Evolutionary conservation across 352 stramenopile species (phyloP).

Genomic region (Phytophthora cryptogea): DNA sequence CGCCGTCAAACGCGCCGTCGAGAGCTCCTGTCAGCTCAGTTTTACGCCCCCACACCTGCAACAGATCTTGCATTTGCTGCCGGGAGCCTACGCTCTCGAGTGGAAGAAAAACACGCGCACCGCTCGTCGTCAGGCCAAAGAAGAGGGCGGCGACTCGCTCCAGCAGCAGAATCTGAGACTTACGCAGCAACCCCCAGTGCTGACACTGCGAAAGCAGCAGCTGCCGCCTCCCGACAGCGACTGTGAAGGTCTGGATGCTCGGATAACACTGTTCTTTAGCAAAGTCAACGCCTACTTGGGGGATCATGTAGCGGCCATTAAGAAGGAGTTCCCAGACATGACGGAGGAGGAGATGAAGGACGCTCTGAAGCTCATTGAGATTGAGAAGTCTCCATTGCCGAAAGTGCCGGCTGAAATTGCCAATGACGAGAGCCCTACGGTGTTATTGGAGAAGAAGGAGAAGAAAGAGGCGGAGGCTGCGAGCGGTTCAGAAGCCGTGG

Average conservation of each 20-base stretch:
- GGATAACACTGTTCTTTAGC: slow-evolving; percentile 50
- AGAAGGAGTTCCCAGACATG: slow-evolving; percentile 36
- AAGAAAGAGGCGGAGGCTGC: slow-evolving; percentile 5
- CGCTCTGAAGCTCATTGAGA: slow-evolving; percentile 44
- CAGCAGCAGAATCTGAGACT: slow-evolving; percentile 25
- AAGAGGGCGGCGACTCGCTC: slow-evolving; percentile 20
- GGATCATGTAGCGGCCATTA: slow-evolving; percentile 26
- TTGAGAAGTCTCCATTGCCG: slow-evolving; percentile 42
- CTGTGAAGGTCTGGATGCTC: slow-evolving; percentile 47
- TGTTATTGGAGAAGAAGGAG: slow-evolving; percentile 24
- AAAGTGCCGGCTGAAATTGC: slow-evolving; percentile 20
- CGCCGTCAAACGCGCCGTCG: slow-evolving; percentile 62
- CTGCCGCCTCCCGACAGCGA: slow-evolving; percentile 30
- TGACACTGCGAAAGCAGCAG: slow-evolving; percentile 60
- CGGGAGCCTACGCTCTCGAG: slow-evolving; percentile 50
- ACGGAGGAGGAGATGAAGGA: slow-evolving; percentile 36
- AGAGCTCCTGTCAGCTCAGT: slow-evolving; percentile 67
- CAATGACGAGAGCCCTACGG: slow-evolving; percentile 12
- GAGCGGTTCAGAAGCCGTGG: slow-evolving; percentile 11
- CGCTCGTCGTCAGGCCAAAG: slow-evolving; percentile 22
- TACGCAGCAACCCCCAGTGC: slow-evolving; percentile 38
- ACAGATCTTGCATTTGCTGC: slow-evolving; percentile 60
- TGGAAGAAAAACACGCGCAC: slow-evolving; percentile 48
- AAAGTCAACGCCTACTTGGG: slow-evolving; percentile 43
- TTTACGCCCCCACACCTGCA: slow-evolving; percentile 60